Conservation (phyloP, 2,329 filamentous ascomycete species). For the Hypoxylon sp. region DNA sequence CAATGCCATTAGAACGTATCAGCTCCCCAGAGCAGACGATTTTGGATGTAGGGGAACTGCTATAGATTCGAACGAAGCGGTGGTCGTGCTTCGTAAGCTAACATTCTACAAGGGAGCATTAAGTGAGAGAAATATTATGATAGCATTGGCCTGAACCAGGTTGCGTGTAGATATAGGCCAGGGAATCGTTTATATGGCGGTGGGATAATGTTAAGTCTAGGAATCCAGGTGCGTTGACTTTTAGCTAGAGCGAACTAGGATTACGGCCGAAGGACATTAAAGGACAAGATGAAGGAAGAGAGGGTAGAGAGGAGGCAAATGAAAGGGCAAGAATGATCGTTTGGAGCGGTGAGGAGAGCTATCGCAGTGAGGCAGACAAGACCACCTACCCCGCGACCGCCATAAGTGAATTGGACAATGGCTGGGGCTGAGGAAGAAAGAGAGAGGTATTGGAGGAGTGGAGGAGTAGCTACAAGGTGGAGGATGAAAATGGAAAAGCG, state of each 20-base stretch:
- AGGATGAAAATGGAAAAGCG: slow-evolving; percentile 20
- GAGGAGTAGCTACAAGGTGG: background rate
- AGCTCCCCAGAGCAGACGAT: slow-evolving; percentile 35
- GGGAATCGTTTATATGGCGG: slow-evolving; percentile 17
- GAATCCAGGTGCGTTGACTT: background rate
- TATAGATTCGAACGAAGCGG: slow-evolving; percentile 30
- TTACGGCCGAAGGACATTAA: slow-evolving; percentile 5
- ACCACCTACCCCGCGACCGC: slow-evolving; percentile 43
- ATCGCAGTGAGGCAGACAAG: slow-evolving; percentile 37
- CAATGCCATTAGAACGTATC: slow-evolving; percentile 50
- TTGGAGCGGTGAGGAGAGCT: slow-evolving; percentile 35
- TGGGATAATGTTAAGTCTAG: slow-evolving; percentile 3
- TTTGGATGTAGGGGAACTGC: slow-evolving; percentile 25
- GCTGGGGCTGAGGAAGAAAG: slow-evolving; percentile 32
- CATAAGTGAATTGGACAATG: slow-evolving; percentile 35
- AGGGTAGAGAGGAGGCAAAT: background rate
- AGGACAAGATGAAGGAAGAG: slow-evolving; percentile 10
- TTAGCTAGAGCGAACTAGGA: slow-evolving; percentile 12
- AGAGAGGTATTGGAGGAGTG: slow-evolving; percentile 1
- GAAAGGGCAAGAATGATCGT: slow-evolving; percentile 4
- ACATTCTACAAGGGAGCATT: slow-evolving; percentile 28
- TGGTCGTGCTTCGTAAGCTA: slow-evolving; percentile 21
- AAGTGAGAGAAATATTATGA: slow-evolving; percentile 31
- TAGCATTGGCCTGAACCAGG: slow-evolving; percentile 19
- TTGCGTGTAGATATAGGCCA: slow-evolving; percentile 28